A percentile compares a stretch with the other conserved stretches of the same genome.
Evolutionary conservation across 305 asterid genomes (phyloP).

Genomic region (Caryopteris hybrid): DNA sequence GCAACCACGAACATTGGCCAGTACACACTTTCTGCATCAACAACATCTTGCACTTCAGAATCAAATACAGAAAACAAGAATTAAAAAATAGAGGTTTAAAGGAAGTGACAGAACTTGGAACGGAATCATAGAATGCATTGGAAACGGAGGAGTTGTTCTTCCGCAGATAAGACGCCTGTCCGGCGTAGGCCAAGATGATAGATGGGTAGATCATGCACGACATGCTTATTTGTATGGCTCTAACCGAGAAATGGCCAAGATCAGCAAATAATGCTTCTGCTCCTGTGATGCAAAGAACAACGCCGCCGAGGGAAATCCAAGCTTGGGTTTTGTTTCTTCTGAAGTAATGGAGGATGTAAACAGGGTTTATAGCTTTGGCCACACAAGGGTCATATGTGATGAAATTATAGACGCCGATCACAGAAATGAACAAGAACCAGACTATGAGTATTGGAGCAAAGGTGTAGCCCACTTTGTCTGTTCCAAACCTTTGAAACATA

Average conservation of each 20-base stretch:
- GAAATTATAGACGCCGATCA: conserved; percentile 54
- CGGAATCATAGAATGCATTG: conserved; percentile 44
- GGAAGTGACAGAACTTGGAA: conserved; percentile 48
- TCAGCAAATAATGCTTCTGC: conserved; percentile 67
- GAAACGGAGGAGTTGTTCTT: conserved; percentile 22
- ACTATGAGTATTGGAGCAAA: conserved; percentile 56
- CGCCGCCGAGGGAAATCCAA: conserved; percentile 76
- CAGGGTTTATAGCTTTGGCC: conserved; percentile 46
- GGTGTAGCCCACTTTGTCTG: conserved; percentile 61
- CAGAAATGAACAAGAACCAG: conserved; percentile 50
- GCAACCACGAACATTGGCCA: conserved; percentile 84
- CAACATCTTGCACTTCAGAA: too few species aligned
- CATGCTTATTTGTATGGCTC: conserved; percentile 54
- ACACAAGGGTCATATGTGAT: conserved; percentile 42
- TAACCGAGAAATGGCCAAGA: too few species aligned
- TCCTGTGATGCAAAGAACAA: conserved; percentile 56
- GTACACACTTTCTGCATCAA: too few species aligned
- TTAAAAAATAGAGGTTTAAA: too few species aligned
- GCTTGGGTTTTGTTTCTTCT: conserved; percentile 41
- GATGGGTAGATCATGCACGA: conserved; percentile 47
- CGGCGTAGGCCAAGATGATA: conserved; percentile 40
- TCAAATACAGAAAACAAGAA: too few species aligned
- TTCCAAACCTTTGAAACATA: conserved; percentile 57
- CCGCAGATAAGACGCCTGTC: conserved; percentile 53
- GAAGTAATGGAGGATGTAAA: conserved; percentile 45